These are phyloP conservation scores for Stephania cephalantha DNA, from an alignment of 164 flowering plant genomes.

Conservation along the genomic window DNA sequence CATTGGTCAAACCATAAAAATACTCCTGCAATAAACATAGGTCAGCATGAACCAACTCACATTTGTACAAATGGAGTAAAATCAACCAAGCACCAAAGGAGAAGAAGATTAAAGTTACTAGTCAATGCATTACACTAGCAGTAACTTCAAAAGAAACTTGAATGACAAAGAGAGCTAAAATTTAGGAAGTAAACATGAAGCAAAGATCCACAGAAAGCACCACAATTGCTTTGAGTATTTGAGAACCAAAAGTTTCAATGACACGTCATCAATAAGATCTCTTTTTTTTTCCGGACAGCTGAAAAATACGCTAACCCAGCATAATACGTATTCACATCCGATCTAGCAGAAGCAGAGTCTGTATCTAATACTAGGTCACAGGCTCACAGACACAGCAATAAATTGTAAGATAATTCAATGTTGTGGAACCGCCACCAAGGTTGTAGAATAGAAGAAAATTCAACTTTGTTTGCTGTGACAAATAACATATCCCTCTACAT, in stretches of 20 bases:
- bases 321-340: no score
- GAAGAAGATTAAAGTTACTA: not conserved
- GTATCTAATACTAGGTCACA: no score
- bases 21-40: conserved; percentile 58
- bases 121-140: not conserved
- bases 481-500: no score
- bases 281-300: no score
- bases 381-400: no score
- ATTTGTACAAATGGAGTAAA: not conserved
- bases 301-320: not conserved
- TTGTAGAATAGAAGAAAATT: not conserved
- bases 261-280: no score
- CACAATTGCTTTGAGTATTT: no score
- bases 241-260: no score
- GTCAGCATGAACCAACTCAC: conserved; percentile 1
- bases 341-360: no score
- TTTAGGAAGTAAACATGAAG: not conserved
- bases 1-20: conserved; percentile 83
- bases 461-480: not conserved
- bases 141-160: not conserved
- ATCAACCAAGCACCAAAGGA: not conserved
- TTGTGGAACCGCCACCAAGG: not conserved
- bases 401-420: not conserved
- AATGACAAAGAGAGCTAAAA: not conserved
- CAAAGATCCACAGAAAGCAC: not conserved